Conservation (phyloP, 768 basidiomycete species). For the Amanita pseudoporphyria region DNA sequence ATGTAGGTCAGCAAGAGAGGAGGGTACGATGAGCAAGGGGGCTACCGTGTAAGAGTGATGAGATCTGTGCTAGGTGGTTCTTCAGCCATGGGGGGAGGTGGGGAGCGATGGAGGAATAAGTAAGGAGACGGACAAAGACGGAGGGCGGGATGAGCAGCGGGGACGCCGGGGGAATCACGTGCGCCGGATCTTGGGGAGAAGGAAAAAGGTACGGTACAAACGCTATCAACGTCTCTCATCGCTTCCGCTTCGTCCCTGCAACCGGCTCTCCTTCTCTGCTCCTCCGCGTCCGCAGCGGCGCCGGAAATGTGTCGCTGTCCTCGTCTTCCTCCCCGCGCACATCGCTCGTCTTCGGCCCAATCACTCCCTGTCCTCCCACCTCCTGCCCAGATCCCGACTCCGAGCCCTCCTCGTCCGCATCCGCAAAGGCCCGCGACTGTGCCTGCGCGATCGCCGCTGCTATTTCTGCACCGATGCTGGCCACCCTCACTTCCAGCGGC, state of each 20-base stretch:
- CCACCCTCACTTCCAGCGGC: slow-evolving; percentile 54
- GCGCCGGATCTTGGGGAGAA: not conserved
- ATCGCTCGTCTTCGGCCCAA: slow-evolving; percentile 54
- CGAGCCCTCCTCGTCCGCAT: slow-evolving; percentile 42
- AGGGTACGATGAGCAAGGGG: slow-evolving; percentile 7
- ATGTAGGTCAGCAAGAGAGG: slow-evolving; percentile 1
- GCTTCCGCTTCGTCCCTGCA: slow-evolving; percentile 55
- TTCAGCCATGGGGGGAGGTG: slow-evolving; percentile 33
- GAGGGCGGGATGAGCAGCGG: slow-evolving; percentile 7
- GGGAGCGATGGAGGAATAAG: slow-evolving; percentile 10
- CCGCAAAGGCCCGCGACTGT: slow-evolving; percentile 49
- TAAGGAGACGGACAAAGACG: slow-evolving; percentile 10
- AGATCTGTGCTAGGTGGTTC: slow-evolving; percentile 77
- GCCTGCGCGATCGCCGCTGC: slow-evolving; percentile 74
- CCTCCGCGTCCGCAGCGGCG: slow-evolving; percentile 62
- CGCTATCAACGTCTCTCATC: slow-evolving; percentile 32
- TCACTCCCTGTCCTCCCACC: slow-evolving; percentile 35
- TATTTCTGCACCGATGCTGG: slow-evolving; percentile 73
- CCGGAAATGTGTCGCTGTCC: slow-evolving; percentile 66
- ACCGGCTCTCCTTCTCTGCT: slow-evolving; percentile 40
- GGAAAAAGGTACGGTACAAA: slow-evolving; percentile 10
- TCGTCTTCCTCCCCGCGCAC: slow-evolving; percentile 43
- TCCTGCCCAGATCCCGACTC: slow-evolving; percentile 45
- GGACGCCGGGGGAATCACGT: not conserved
- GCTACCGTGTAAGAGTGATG: slow-evolving; percentile 85